phyloP scores from a whole-genome alignment of 192 early-diverging fungal genomes.

The Kickxella alabastrina region DNA sequence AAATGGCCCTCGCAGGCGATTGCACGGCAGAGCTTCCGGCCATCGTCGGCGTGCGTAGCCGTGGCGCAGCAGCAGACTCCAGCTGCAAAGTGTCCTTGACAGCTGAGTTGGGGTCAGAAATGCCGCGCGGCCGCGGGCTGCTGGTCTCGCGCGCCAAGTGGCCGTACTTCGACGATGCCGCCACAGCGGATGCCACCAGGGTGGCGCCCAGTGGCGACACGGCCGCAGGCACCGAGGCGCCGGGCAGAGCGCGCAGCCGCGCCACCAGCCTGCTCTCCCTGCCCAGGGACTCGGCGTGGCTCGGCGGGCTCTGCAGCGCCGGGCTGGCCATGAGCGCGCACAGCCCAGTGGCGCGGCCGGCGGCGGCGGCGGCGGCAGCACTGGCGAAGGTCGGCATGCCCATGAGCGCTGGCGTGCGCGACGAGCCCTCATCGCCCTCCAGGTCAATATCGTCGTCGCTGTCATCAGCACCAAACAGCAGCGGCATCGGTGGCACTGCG shows the following conservation, averaged over 20 bases:
- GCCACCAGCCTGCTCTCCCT: background rate
- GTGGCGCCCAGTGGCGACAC: conserved; percentile 13
- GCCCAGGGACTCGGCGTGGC: conserved; percentile 7
- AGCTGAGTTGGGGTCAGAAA: conserved; percentile 35
- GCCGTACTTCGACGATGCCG: conserved; percentile 14
- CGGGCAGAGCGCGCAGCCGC: background rate
- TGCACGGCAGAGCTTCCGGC: too few species aligned
- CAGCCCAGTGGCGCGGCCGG: too few species aligned
- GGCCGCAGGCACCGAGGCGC: conserved; percentile 5
- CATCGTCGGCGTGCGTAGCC: too few species aligned
- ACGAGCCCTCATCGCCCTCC: conserved; percentile 61
- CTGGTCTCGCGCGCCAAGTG: conserved; percentile 11
- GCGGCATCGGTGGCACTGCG: conserved; percentile 39
- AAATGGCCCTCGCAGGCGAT: background rate
- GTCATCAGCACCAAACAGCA: conserved; percentile 52
- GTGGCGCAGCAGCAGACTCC: too few species aligned
- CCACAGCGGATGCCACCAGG: conserved; percentile 10
- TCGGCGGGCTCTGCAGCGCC: conserved; percentile 12
- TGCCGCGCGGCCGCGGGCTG: conserved; percentile 20
- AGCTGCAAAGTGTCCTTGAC: too few species aligned
- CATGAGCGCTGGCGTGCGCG: conserved; percentile 34
- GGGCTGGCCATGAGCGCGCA: too few species aligned
- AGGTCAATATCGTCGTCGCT: conserved; percentile 63
- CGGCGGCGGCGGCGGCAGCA: too few species aligned
- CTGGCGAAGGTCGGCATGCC: conserved; percentile 12